Percentiles rank a stretch among this genome's conserved stretches.
phyloP scores from a whole-genome alignment of 2,329 filamentous ascomycete species.

The Botrytis sinoallii region DNA sequence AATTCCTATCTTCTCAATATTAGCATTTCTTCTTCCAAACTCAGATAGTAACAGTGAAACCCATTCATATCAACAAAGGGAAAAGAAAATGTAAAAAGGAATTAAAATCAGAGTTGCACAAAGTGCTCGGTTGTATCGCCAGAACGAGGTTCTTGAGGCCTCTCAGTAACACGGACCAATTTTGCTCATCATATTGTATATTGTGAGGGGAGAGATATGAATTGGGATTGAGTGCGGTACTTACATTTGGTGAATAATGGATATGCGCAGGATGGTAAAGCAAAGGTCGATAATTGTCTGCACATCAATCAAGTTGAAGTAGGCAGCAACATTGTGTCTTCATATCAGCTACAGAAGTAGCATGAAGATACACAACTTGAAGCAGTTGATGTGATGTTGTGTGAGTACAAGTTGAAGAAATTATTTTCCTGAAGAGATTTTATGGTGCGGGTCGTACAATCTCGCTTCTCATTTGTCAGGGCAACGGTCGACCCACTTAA shows the following conservation, averaged over 20 bases:
- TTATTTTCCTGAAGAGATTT: slow-evolving; percentile 7
- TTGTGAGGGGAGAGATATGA: background rate
- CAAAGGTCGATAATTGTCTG: background rate
- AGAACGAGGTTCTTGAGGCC: slow-evolving; percentile 16
- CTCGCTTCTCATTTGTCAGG: slow-evolving; percentile 15
- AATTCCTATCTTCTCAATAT: background rate
- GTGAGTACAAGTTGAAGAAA: background rate
- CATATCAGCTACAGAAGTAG: background rate
- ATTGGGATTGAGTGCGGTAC: background rate
- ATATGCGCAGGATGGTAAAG: background rate
- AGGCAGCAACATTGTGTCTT: background rate
- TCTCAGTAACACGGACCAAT: slow-evolving; percentile 19
- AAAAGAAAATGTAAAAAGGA: background rate
- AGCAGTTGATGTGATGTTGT: background rate
- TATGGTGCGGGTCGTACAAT: slow-evolving; percentile 3
- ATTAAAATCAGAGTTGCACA: slow-evolving; percentile 10
- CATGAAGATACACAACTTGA: background rate
- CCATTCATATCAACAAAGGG: background rate
- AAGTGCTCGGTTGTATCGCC: slow-evolving; percentile 16
- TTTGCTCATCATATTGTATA: slow-evolving; percentile 11
- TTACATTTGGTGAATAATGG: background rate
- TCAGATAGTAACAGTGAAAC: background rate
- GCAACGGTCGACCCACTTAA: slow-evolving; percentile 2
- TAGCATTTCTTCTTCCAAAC: background rate
- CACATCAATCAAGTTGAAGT: background rate